Evolutionary conservation across 352 stramenopile genomes (phyloP).

Genomic region (Phytophthora litchii): DNA sequence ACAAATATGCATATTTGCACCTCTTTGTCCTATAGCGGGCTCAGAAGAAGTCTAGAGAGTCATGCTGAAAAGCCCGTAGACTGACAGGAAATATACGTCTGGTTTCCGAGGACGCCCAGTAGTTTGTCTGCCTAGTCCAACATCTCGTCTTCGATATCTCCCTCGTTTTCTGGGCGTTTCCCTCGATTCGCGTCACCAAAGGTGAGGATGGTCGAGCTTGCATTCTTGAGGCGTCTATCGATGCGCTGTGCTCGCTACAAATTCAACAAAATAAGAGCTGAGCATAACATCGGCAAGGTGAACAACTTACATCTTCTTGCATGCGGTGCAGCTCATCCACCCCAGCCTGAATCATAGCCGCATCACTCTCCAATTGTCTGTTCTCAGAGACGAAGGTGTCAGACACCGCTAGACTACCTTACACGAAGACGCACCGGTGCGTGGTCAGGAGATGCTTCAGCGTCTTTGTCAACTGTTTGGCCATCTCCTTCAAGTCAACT

Average conservation of each 20-base stretch:
- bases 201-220: slow-evolving; percentile 61
- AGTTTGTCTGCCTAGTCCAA: slow-evolving; percentile 20
- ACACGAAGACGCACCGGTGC: slow-evolving; percentile 29
- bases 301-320: slow-evolving; percentile 52
- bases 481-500: slow-evolving; percentile 40
- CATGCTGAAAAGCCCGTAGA: slow-evolving; percentile 29
- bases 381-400: slow-evolving; percentile 4
- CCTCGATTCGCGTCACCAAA: slow-evolving; percentile 41
- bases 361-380: slow-evolving; percentile 63
- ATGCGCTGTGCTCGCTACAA: slow-evolving; percentile 48
- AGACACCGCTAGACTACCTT: not conserved
- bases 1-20: slow-evolving; percentile 14
- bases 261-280: slow-evolving; percentile 1
- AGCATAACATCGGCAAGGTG: not conserved
- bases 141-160: slow-evolving; percentile 22
- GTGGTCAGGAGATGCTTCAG: slow-evolving; percentile 40
- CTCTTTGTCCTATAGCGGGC: slow-evolving; percentile 26
- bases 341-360: slow-evolving; percentile 58
- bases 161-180: slow-evolving; percentile 16
- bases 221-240: slow-evolving; percentile 47
- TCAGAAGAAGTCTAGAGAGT: slow-evolving; percentile 29
- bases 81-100: slow-evolving; percentile 37
- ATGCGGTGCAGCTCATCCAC: slow-evolving; percentile 60
- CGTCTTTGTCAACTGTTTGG: slow-evolving; percentile 40
- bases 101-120: slow-evolving; percentile 14